phyloP scores from a whole-genome alignment of 1,139 yeast genomes.

The Geotrichum candidum region DNA sequence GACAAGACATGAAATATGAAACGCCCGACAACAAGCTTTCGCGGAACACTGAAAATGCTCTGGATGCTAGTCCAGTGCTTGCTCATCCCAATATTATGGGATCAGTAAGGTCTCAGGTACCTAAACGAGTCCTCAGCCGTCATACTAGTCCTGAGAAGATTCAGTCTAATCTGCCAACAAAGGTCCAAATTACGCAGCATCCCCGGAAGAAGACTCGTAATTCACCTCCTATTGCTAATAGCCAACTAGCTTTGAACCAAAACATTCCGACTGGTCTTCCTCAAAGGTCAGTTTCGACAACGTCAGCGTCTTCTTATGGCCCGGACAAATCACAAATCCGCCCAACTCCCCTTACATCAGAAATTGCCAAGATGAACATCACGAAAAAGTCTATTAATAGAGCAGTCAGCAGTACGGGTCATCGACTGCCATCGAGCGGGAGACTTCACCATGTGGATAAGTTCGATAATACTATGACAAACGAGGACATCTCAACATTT shows the following conservation, averaged over 20 bases:
- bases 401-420: background rate
- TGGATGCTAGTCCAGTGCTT: background rate
- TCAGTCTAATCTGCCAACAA: background rate
- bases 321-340: background rate
- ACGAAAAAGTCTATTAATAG: background rate
- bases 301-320: background rate
- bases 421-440: background rate
- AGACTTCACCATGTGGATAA: background rate
- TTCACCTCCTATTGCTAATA: constrained; percentile 7
- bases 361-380: constrained; percentile 9
- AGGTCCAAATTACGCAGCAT: background rate
- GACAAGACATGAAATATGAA: background rate
- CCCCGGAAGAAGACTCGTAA: constrained; percentile 9
- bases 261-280: background rate
- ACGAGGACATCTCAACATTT: background rate
- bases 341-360: background rate
- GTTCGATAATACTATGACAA: background rate
- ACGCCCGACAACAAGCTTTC: background rate
- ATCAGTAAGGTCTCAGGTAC: background rate
- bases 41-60: background rate
- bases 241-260: background rate
- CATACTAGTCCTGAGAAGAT: constrained; percentile 10
- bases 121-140: constrained; percentile 12
- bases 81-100: background rate
- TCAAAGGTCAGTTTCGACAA: background rate